Conservation (phyloP, 2,329 filamentous ascomycete species). For the Botrytis byssoidea region DNA sequence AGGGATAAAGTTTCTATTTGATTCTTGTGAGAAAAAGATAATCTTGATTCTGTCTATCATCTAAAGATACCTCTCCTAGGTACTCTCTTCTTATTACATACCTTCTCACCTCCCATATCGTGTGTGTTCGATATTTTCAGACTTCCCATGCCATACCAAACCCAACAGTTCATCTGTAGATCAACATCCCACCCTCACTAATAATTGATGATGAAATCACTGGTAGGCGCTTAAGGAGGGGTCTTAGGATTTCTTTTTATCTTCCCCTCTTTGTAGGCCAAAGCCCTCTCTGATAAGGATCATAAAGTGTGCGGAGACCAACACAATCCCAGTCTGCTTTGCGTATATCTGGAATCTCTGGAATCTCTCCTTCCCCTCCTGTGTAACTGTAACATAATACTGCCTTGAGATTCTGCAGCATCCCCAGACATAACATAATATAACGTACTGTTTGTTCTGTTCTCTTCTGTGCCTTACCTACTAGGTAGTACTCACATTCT, state of each 20-base stretch:
- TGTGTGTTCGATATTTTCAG: neutral
- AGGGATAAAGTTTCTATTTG: neutral
- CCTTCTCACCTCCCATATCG: neutral
- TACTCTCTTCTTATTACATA: neutral
- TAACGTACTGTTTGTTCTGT: neutral
- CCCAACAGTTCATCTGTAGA: neutral
- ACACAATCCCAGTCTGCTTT: slow-evolving; percentile 4
- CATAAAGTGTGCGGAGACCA: neutral
- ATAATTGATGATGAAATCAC: neutral
- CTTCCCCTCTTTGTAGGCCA: slow-evolving; percentile 9
- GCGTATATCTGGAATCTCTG: neutral
- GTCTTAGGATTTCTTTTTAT: neutral
- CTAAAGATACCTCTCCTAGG: neutral
- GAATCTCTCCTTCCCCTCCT: neutral
- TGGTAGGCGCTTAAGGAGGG: slow-evolving; percentile 1
- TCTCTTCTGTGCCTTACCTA: neutral
- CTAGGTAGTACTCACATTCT: neutral
- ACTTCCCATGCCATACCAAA: neutral
- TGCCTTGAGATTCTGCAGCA: slow-evolving; percentile 14
- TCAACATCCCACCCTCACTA: neutral
- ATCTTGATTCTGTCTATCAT: neutral
- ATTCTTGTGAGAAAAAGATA: neutral
- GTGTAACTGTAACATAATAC: slow-evolving; percentile 19
- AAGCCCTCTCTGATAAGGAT: slow-evolving; percentile 14
- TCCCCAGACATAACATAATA: neutral